phyloP scores from a whole-genome alignment of 768 basidiomycete species.

The Coprinellus aureogranulatus region DNA sequence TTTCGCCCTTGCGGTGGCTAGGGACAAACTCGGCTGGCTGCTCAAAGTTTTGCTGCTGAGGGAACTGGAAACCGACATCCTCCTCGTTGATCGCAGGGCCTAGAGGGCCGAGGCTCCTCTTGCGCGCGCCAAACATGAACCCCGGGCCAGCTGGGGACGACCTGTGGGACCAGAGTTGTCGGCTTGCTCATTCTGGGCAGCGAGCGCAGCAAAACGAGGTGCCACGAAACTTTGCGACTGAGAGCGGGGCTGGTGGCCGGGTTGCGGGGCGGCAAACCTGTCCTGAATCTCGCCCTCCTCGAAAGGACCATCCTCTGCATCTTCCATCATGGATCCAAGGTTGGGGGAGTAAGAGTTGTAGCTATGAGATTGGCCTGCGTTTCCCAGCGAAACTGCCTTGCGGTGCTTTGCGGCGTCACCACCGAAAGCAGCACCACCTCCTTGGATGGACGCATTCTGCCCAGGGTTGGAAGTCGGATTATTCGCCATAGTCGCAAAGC shows the following conservation, averaged over 20 bases:
- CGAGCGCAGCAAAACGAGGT: slow-evolving; percentile 83
- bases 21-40: slow-evolving; percentile 23
- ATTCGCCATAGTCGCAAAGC: slow-evolving; percentile 41
- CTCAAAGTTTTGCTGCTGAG: slow-evolving; percentile 56
- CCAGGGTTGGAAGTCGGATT: slow-evolving; percentile 58
- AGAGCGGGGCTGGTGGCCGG: slow-evolving; percentile 65
- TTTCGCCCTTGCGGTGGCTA: slow-evolving; percentile 53
- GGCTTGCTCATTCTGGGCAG: slow-evolving; percentile 65
- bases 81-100: slow-evolving; percentile 80
- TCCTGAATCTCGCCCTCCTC: slow-evolving; percentile 84
- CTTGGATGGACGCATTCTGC: slow-evolving; percentile 73
- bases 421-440: slow-evolving; percentile 49
- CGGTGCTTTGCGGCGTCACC: slow-evolving; percentile 65
- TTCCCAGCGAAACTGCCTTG: slow-evolving; percentile 75
- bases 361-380: slow-evolving; percentile 52
- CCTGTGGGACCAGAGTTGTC: slow-evolving; percentile 69
- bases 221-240: slow-evolving; percentile 85
- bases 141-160: slow-evolving; percentile 84
- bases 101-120: slow-evolving; percentile 48
- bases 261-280: slow-evolving; percentile 45
- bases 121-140: slow-evolving; percentile 85
- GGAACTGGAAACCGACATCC: slow-evolving; percentile 79
- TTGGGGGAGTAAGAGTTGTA: slow-evolving; percentile 76
- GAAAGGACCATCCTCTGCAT: slow-evolving; percentile 64
- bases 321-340: slow-evolving; percentile 82